Evolutionary conservation across 2,329 filamentous ascomycete species (phyloP).

Genomic region (Aspergillus versicolor): DNA sequence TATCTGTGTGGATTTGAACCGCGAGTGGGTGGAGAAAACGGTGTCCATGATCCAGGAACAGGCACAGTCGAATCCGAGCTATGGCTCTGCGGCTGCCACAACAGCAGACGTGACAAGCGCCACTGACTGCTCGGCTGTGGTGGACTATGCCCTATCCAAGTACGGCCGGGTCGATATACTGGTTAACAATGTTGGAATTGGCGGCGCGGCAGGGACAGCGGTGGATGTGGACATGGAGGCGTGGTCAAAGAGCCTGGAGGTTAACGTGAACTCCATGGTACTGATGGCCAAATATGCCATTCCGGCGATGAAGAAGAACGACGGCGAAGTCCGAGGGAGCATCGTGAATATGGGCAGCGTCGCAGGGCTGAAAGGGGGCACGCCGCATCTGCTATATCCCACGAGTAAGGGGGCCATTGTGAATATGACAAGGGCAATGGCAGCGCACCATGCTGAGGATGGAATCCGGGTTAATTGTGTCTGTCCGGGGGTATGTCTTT

Average conservation of each 20-base stretch:
- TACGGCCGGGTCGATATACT: slow-evolving; percentile 63
- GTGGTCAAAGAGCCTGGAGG: slow-evolving; percentile 58
- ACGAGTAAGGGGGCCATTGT: slow-evolving; percentile 56
- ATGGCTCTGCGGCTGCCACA: slow-evolving; percentile 33
- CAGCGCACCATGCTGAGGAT: slow-evolving; percentile 52
- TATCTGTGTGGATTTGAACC: slow-evolving; percentile 57
- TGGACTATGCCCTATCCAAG: slow-evolving; percentile 35
- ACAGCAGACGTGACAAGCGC: slow-evolving; percentile 56
- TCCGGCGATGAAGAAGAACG: slow-evolving; percentile 59
- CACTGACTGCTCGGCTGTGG: slow-evolving; percentile 49
- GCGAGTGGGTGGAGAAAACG: slow-evolving; percentile 53
- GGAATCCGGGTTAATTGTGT: slow-evolving; percentile 58
- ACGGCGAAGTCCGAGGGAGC: slow-evolving; percentile 35
- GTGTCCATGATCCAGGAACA: slow-evolving; percentile 49
- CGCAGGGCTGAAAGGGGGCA: slow-evolving; percentile 51
- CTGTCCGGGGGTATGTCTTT: slow-evolving; percentile 43
- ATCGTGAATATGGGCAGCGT: slow-evolving; percentile 61
- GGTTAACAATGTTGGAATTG: slow-evolving; percentile 64
- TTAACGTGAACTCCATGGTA: slow-evolving; percentile 67
- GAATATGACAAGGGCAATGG: slow-evolving; percentile 58
- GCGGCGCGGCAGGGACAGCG: slow-evolving; percentile 59
- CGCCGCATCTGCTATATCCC: slow-evolving; percentile 55
- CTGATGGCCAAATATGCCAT: slow-evolving; percentile 63
- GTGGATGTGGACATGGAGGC: slow-evolving; percentile 59
- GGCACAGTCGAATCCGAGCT: slow-evolving; percentile 11